phyloP scores from a whole-genome alignment of 2,329 filamentous ascomycete species.

The Aspergillus proliferans region DNA sequence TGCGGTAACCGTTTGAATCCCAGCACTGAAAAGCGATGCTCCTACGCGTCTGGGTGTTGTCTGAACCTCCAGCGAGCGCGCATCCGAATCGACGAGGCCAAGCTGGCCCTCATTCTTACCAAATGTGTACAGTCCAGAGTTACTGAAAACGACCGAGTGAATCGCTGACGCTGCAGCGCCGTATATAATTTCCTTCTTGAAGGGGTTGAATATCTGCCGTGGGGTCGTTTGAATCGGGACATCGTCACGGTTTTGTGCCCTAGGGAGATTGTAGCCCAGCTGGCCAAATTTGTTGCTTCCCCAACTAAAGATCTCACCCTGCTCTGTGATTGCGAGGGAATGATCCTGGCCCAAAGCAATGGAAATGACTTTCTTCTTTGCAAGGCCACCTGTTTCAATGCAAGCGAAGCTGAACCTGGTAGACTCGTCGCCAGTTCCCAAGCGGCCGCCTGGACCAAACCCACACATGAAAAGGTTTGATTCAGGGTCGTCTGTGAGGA shows the following conservation, averaged over 20 bases:
- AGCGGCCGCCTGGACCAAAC: constrained; percentile 79
- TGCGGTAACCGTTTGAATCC: constrained; percentile 73
- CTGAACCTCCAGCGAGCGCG: constrained; percentile 81
- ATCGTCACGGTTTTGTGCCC: constrained; percentile 60
- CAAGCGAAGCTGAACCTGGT: constrained; percentile 82
- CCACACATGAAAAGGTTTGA: constrained; percentile 92
- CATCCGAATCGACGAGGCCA: constrained; percentile 90
- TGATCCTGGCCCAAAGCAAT: constrained; percentile 89
- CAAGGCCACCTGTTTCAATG: constrained; percentile 67
- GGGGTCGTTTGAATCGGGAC: constrained; percentile 76
- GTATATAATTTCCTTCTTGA: constrained; percentile 77
- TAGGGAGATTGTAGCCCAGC: constrained; percentile 74
- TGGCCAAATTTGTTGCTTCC: constrained; percentile 81
- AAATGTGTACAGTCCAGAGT: constrained; percentile 79
- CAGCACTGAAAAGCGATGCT: constrained; percentile 67
- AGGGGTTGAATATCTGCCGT: constrained; percentile 80
- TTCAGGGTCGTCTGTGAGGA: constrained; percentile 78
- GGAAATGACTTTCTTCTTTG: constrained; percentile 66
- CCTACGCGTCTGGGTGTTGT: constrained; percentile 77
- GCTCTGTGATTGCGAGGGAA: constrained; percentile 73
- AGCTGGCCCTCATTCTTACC: constrained; percentile 93
- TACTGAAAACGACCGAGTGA: constrained; percentile 85
- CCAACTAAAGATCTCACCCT: constrained; percentile 92
- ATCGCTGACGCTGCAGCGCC: constrained; percentile 84
- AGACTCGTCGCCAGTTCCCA: constrained; percentile 83